These are phyloP conservation scores for Nidula microcarpa DNA, from an alignment of 768 basidiomycete genomes.

Conservation along the genomic window DNA sequence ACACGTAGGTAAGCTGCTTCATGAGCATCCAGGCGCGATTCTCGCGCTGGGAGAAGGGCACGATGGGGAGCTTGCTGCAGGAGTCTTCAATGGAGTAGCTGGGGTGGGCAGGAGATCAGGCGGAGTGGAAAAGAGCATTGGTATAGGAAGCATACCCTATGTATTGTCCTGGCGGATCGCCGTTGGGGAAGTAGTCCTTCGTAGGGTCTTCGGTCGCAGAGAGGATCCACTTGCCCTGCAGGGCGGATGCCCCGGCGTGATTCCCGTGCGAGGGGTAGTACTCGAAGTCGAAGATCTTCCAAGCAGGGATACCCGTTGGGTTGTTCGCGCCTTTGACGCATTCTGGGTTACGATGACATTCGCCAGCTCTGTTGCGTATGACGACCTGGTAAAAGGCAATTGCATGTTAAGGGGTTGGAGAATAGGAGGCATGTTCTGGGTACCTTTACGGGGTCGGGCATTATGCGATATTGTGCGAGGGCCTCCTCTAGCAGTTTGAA, in stretches of 20 bases:
- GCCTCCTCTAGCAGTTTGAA: slow-evolving; percentile 13
- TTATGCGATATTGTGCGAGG: slow-evolving; percentile 21
- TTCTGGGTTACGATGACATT: slow-evolving; percentile 16
- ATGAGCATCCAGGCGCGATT: slow-evolving; percentile 22
- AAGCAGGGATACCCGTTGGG: slow-evolving; percentile 28
- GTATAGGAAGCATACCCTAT: slow-evolving; percentile 11
- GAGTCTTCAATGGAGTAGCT: slow-evolving; percentile 27
- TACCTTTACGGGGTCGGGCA: slow-evolving; percentile 27
- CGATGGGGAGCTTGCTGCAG: slow-evolving; percentile 14
- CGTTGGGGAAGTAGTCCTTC: slow-evolving; percentile 3
- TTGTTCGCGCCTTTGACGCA: slow-evolving; percentile 22
- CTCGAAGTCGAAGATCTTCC: slow-evolving; percentile 31
- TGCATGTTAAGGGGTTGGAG: too few relatives aligned
- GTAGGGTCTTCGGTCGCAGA: slow-evolving; percentile 18
- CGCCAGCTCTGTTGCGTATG: slow-evolving; percentile 17
- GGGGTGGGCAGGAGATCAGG: slow-evolving; percentile 3
- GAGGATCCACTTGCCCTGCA: slow-evolving; percentile 26
- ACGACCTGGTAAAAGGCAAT: slow-evolving; percentile 13
- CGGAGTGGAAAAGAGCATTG: neutral
- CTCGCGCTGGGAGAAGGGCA: slow-evolving; percentile 18
- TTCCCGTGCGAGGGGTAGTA: slow-evolving; percentile 18
- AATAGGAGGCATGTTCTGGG: neutral
- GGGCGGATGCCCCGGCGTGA: slow-evolving; percentile 7
- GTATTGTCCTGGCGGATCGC: slow-evolving; percentile 14
- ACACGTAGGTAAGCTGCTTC: slow-evolving; percentile 23